These are phyloP conservation scores for Podosphaera xanthii DNA, from an alignment of 2,329 filamentous ascomycete genomes.

Conservation along the genomic window DNA sequence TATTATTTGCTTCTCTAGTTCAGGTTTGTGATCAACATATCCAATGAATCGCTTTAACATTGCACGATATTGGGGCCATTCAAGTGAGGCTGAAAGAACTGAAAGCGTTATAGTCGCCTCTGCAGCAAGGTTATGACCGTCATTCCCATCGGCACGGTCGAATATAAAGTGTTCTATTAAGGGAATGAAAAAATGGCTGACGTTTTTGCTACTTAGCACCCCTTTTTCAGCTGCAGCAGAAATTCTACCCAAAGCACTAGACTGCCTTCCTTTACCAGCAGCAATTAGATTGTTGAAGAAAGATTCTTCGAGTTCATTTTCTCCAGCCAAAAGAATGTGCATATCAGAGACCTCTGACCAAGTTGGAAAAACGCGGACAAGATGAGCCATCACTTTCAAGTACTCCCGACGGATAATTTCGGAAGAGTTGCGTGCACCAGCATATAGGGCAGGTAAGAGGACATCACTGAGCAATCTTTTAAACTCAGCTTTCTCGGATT, in stretches of 20 bases:
- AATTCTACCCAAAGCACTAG: slow-evolving; percentile 61
- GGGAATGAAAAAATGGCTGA: slow-evolving; percentile 72
- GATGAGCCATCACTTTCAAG: slow-evolving; percentile 52
- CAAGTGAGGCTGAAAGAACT: slow-evolving; percentile 48
- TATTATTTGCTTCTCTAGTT: slow-evolving; percentile 68
- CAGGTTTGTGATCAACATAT: slow-evolving; percentile 59
- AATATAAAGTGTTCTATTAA: slow-evolving; percentile 89
- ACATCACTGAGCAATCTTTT: slow-evolving; percentile 35
- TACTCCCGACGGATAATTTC: slow-evolving; percentile 73
- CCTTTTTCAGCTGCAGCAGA: slow-evolving; percentile 41
- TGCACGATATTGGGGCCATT: slow-evolving; percentile 78
- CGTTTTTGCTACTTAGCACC: slow-evolving; percentile 50
- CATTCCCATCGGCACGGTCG: slow-evolving; percentile 44
- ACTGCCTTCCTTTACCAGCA: slow-evolving; percentile 66
- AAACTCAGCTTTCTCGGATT: slow-evolving; percentile 24
- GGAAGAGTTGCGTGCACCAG: slow-evolving; percentile 53
- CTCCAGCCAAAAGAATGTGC: slow-evolving; percentile 39
- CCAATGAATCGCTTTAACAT: slow-evolving; percentile 65
- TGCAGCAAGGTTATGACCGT: slow-evolving; percentile 69
- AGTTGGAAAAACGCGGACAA: slow-evolving; percentile 46
- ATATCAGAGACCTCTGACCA: slow-evolving; percentile 58
- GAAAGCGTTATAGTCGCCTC: slow-evolving; percentile 70
- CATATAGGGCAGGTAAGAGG: slow-evolving; percentile 53
- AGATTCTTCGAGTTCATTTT: slow-evolving; percentile 35
- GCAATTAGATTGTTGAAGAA: slow-evolving; percentile 90